A percentile compares a stretch with the other conserved stretches of the same genome.
These are phyloP conservation scores for Lophiostoma macrostomum DNA, from an alignment of 495 filamentous ascomycete genomes.

Conservation along the genomic window DNA sequence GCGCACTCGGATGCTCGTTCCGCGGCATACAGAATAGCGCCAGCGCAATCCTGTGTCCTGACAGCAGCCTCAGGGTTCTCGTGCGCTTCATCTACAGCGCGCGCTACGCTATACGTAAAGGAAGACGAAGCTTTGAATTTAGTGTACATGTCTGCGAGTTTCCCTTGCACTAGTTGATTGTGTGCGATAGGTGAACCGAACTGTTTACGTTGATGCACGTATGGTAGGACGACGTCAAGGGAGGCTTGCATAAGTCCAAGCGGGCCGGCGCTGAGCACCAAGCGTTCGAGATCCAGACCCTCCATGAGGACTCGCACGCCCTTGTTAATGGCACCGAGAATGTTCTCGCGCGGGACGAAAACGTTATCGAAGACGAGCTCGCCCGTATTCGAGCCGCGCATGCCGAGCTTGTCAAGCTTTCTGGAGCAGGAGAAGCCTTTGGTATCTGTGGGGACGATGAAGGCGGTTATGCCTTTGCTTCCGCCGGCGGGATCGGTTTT, in stretches of 20 bases:
- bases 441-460: conserved; percentile 73
- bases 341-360: conserved; percentile 78
- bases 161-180: conserved; percentile 91
- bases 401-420: conserved; percentile 97
- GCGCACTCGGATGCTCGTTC: conserved; percentile 88
- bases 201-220: conserved; percentile 84
- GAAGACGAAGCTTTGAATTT: conserved; percentile 74
- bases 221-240: conserved; percentile 83
- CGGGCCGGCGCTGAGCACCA: conserved; percentile 89
- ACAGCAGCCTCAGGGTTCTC: conserved; percentile 48
- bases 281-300: conserved; percentile 87
- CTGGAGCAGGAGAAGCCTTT: conserved; percentile 80
- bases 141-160: conserved; percentile 95
- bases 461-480: conserved; percentile 92
- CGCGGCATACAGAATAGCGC: conserved; percentile 89
- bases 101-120: conserved; percentile 58
- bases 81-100: conserved; percentile 65
- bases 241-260: conserved; percentile 92
- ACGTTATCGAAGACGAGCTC: conserved; percentile 91
- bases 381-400: conserved; percentile 95
- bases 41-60: conserved; percentile 86
- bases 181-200: conserved; percentile 85
- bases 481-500: conserved; percentile 81
- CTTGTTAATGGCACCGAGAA: conserved; percentile 74
- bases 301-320: conserved; percentile 95